Percentiles rank a stretch among this genome's conserved stretches.
Conservation (phyloP, 1,284 basidiomycete genomes). For the Taiwanofungus camphoratus region DNA sequence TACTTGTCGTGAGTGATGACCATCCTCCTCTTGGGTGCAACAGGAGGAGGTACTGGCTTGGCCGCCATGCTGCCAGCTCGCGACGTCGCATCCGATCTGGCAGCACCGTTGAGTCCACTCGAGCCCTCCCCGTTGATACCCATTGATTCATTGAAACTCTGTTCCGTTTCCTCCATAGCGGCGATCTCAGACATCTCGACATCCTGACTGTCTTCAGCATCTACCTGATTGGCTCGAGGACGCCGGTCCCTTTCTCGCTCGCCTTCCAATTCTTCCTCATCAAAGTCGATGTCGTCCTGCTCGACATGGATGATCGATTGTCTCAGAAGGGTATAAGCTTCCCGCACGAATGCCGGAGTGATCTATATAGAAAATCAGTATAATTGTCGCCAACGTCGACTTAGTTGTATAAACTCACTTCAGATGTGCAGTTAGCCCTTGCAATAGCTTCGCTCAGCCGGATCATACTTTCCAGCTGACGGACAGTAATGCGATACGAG, state of each 20-base stretch:
- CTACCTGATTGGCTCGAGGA: conserved; percentile 24
- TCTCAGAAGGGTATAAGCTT: conserved; percentile 89
- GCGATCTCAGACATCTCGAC: conserved; percentile 60
- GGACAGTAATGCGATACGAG: conserved; percentile 94
- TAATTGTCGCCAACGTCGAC: conserved; percentile 1
- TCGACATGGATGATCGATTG: conserved; percentile 99
- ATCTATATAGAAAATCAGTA: conserved; percentile 47
- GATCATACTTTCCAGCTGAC: conserved; percentile 96
- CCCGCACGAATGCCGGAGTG: conserved; percentile 88
- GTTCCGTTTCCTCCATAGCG: conserved; percentile 55
- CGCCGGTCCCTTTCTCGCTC: conserved; percentile 38
- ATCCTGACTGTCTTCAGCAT: conserved; percentile 48
- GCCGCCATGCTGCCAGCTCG: conserved; percentile 30
- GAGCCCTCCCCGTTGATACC: conserved; percentile 31
- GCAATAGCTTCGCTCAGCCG: conserved; percentile 96
- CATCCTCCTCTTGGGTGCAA: conserved; percentile 67
- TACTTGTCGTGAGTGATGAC: conserved; percentile 95
- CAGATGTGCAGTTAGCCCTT: conserved; percentile 89
- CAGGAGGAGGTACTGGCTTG: conserved; percentile 19
- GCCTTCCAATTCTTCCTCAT: conserved; percentile 81
- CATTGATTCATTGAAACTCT: conserved; percentile 39
- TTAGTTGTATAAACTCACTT: conserved; percentile 42
- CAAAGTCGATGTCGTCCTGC: conserved; percentile 97
- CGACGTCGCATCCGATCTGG: conserved; percentile 23
- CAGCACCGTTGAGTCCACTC: conserved; percentile 12